Evolutionary conservation across 768 basidiomycete genomes (phyloP), one percentile per base, ranked within the genome.

Genomic region (Suillus fuscotomentosus): DNA sequence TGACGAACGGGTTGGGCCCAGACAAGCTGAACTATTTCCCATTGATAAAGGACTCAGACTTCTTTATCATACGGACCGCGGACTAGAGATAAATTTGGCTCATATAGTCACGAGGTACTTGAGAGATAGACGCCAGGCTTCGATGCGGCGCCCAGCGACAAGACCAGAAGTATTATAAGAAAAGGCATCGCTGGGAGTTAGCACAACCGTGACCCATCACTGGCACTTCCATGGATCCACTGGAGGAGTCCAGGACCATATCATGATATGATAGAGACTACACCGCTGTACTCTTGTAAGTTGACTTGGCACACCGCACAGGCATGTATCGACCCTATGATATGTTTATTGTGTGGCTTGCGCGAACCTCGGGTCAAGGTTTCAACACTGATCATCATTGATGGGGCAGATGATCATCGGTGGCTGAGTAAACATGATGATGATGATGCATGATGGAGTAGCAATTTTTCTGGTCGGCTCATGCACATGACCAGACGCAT

Each of bases 41-140:
- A 1, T 31, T 73, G 69, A 71, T 71, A 73, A 22, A 67, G 67
- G 27, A 71, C 66, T 9, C 47, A 22, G 47, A 48, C 22, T 36
- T 48, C 50, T 34, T 67, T 67, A 65, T 56, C 5, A 61, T 67
- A 36, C 72, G 73, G 38, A 27, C 39, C 10, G 27, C 39, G 39
- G 56, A 59, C 34, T 59, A 11, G 56, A 59, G 56, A 27, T 41
- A 59, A 17, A 13, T 39, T 27, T 27, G 27, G 4, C 27, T 27
- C 27, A 24, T 3, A 57, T 3, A 57, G 56, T 59, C 56, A 59
- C 56, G 56, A 59, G 27, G 56, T 36, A 36, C 36, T 36, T 59
- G 56, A 41, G n/a, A n/a, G n/a, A n/a, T n/a, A n/a, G n/a, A n/a
- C n/a, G n/a, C n/a, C 24, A 11, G 22, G 47, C 47, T 41, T 59